These are phyloP conservation scores for Drechslera avenae DNA, from an alignment of 2,329 filamentous ascomycete species.

Conservation along the genomic window DNA sequence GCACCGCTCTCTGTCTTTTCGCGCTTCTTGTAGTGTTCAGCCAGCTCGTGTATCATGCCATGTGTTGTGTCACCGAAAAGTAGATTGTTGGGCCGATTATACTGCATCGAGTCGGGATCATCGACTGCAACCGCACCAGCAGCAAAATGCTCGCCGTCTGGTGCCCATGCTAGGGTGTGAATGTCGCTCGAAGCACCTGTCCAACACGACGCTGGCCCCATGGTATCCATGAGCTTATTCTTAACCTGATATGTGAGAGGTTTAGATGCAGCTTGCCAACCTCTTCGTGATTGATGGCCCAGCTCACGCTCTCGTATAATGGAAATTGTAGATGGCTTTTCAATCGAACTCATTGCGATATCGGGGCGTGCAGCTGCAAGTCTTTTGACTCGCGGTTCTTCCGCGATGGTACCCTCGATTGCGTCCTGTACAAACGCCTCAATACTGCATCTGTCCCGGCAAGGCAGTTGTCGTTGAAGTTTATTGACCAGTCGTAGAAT, in stretches of 20 bases:
- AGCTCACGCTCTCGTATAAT: conserved; percentile 43
- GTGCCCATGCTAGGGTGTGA: conserved; percentile 61
- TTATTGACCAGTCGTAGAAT: conserved; percentile 24
- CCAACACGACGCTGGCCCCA: conserved; percentile 56
- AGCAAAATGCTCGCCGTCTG: conserved; percentile 60
- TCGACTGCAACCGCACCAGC: conserved; percentile 62
- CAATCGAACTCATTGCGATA: conserved; percentile 18
- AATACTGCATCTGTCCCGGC: conserved; percentile 30
- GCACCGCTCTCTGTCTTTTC: conserved; percentile 46
- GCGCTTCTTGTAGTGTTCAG: conserved; percentile 57
- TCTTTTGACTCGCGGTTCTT: conserved; percentile 32
- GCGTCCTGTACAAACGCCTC: conserved; percentile 42
- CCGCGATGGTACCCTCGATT: conserved; percentile 23
- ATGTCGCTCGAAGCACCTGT: conserved; percentile 65
- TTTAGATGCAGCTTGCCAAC: conserved; percentile 31
- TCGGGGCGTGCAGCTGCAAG: conserved; percentile 29
- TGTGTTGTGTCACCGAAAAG: conserved; percentile 56
- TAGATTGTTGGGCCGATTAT: conserved; percentile 64
- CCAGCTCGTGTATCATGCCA: conserved; percentile 57
- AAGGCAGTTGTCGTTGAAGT: conserved; percentile 20
- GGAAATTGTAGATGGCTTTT: conserved; percentile 24
- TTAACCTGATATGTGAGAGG: conserved; percentile 31
- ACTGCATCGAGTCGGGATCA: conserved; percentile 63
- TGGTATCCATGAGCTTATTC: conserved; percentile 44
- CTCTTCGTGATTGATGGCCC: conserved; percentile 34